These are phyloP conservation scores for Murraya paniculata DNA, from an alignment of 345 rosid genomes.

Conservation along the genomic window DNA sequence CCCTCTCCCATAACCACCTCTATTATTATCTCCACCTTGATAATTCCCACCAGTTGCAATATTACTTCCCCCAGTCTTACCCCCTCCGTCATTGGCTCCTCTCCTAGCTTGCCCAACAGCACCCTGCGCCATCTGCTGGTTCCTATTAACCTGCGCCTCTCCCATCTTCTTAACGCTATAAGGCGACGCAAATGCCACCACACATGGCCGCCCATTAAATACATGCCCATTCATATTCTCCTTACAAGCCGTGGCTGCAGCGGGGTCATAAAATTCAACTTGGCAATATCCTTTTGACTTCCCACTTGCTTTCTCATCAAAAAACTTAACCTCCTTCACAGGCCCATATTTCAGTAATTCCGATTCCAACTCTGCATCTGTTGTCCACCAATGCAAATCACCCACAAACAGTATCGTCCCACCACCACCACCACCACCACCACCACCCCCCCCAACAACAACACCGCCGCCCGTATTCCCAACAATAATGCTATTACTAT, in stretches of 20 bases:
- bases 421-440: constrained; percentile 38
- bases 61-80: constrained; percentile 38
- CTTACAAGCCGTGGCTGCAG: constrained; percentile 68
- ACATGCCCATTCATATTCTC: constrained; percentile 73
- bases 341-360: constrained; percentile 63
- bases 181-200: constrained; percentile 80
- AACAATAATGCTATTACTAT: constrained; percentile 26
- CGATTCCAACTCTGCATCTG: constrained; percentile 73
- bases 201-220: constrained; percentile 75
- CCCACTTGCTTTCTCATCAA: constrained; percentile 87
- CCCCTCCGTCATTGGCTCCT: constrained; percentile 48
- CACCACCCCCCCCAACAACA: constrained; percentile 30
- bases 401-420: constrained; percentile 74
- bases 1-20: constrained; percentile 64
- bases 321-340: constrained; percentile 82
- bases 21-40: constrained; percentile 70
- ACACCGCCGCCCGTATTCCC: constrained; percentile 17
- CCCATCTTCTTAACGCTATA: constrained; percentile 65
- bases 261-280: constrained; percentile 74
- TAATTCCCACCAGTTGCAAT: constrained; percentile 52
- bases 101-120: constrained; percentile 44
- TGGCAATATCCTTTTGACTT: constrained; percentile 87
- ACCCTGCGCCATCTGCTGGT: constrained; percentile 51
- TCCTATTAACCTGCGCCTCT: constrained; percentile 60
- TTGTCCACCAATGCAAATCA: constrained; percentile 94